Conservation (phyloP, 1,284 basidiomycete genomes). For the Boletus mariae region DNA sequence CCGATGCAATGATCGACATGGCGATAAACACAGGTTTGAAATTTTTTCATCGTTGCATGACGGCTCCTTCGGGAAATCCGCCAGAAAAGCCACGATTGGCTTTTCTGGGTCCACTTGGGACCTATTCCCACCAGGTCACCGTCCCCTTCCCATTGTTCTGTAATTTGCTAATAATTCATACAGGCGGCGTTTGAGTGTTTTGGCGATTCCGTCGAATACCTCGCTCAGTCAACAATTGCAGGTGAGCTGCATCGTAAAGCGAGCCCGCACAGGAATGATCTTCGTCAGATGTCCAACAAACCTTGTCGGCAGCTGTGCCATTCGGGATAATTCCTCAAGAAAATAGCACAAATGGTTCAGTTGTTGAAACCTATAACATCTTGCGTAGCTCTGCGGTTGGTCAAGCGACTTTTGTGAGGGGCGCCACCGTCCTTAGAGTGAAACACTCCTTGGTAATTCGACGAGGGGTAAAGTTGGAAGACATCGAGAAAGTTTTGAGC, state of each 20-base stretch:
- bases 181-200: constrained; percentile 64
- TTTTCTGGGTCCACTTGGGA: constrained; percentile 70
- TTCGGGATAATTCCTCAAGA: constrained; percentile 70
- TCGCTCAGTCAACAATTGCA: constrained; percentile 51
- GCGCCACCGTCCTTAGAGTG: constrained; percentile 56
- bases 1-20: constrained; percentile 7
- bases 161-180: constrained; percentile 3
- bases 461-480: constrained; percentile 47
- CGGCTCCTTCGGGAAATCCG: neutral
- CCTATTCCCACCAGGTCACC: constrained; percentile 71
- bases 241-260: constrained; percentile 33
- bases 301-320: constrained; percentile 40
- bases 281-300: constrained; percentile 51
- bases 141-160: constrained; percentile 4
- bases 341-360: constrained; percentile 71
- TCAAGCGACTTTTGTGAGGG: constrained; percentile 47
- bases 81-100: constrained; percentile 31
- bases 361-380: constrained; percentile 68
- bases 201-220: constrained; percentile 48
- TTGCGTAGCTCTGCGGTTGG: constrained; percentile 46
- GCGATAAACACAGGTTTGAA: constrained; percentile 5
- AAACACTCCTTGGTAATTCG: constrained; percentile 65
- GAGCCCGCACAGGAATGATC: constrained; percentile 1
- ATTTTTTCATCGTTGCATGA: constrained; percentile 9
- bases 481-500: constrained; percentile 59